Conservation (phyloP, 495 filamentous ascomycete species). For the Penicillium bovifimosum region DNA sequence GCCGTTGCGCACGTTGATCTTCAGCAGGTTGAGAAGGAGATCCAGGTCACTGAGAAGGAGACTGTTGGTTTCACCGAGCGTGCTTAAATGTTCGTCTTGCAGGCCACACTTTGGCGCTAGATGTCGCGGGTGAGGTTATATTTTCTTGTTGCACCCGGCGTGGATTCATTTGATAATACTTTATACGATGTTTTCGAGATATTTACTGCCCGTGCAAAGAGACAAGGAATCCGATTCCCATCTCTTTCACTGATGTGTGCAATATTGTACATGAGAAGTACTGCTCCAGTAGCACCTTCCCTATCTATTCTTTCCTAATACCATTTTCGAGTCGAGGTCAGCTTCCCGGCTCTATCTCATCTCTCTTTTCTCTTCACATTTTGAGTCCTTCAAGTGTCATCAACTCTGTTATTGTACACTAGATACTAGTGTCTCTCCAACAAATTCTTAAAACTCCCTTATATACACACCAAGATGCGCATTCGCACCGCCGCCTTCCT, state of each 20-base stretch:
- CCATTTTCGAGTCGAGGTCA: no score
- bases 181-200: neutral
- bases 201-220: no score
- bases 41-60: constrained; percentile 1
- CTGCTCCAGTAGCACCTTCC: no score
- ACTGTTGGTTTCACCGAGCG: neutral
- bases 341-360: neutral
- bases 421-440: neutral
- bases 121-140: neutral
- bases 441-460: neutral
- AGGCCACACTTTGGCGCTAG: neutral
- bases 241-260: no score
- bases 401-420: neutral
- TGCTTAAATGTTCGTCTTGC: neutral
- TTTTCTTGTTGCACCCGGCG: neutral
- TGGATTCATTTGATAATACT: neutral
- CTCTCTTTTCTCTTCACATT: neutral
- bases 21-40: constrained; percentile 15
- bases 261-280: no score
- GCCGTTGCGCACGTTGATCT: constrained; percentile 29
- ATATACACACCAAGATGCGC: neutral
- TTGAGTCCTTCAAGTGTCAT: neutral
- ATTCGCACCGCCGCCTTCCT: neutral
- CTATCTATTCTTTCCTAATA: no score
- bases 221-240: no score